Evolutionary conservation across 768 basidiomycete species (phyloP).

Genomic region (Cyclocybe cylindracea): DNA sequence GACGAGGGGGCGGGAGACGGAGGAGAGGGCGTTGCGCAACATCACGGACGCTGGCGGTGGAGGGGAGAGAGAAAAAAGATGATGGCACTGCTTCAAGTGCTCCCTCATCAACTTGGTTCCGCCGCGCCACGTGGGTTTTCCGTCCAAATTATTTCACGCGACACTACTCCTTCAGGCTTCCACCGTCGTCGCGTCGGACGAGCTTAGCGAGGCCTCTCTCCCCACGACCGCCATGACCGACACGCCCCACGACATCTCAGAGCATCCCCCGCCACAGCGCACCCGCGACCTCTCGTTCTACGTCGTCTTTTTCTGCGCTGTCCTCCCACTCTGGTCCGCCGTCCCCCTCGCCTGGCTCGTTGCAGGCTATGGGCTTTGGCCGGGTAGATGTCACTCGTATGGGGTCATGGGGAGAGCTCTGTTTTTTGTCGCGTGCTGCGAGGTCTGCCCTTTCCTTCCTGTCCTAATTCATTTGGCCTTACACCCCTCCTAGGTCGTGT

Average conservation of each 20-base stretch:
- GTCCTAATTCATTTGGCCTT: slow-evolving; percentile 4
- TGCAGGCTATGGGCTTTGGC: slow-evolving; percentile 49
- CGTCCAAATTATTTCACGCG: slow-evolving; percentile 2
- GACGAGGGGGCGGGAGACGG: slow-evolving; percentile 53
- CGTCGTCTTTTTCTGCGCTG: slow-evolving; percentile 51
- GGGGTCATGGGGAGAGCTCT: slow-evolving; percentile 34
- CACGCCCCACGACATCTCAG: slow-evolving; percentile 37
- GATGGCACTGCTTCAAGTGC: background rate
- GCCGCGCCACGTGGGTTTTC: background rate
- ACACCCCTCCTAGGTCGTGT: slow-evolving; percentile 50
- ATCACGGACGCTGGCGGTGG: slow-evolving; percentile 43
- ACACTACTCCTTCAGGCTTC: background rate
- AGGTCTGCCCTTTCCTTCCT: slow-evolving; percentile 42
- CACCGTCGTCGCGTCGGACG: background rate
- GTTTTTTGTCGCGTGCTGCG: slow-evolving; percentile 56
- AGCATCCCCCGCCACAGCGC: slow-evolving; percentile 36
- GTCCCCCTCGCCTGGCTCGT: slow-evolving; percentile 69
- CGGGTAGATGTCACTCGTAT: slow-evolving; percentile 42
- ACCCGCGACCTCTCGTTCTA: slow-evolving; percentile 55
- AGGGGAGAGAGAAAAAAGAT: slow-evolving; percentile 31
- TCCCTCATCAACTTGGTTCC: background rate
- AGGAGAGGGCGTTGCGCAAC: slow-evolving; percentile 66
- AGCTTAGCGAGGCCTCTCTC: background rate
- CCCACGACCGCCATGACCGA: slow-evolving; percentile 7
- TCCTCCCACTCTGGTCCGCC: slow-evolving; percentile 65